These are phyloP conservation scores for Phaeoacremonium minimum DNA, from an alignment of 2,329 filamentous ascomycete species.

Conservation along the genomic window DNA sequence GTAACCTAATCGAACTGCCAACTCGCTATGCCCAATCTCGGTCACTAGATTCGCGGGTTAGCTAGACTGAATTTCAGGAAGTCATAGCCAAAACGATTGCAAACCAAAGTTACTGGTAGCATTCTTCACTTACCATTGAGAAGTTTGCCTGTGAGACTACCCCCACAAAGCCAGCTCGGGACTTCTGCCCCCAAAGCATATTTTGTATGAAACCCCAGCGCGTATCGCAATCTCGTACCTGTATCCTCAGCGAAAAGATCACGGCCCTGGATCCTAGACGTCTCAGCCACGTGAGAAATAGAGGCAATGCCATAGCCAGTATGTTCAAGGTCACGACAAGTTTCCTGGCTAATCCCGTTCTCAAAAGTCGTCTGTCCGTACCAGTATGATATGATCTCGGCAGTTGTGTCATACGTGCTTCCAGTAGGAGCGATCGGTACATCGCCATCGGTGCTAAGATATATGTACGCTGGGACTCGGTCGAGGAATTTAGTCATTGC, in stretches of 20 bases:
- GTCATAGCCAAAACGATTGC: too few species aligned
- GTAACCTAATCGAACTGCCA: conserved; percentile 10
- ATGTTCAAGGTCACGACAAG: conserved; percentile 20
- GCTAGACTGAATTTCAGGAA: too few species aligned
- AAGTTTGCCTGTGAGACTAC: conserved; percentile 6
- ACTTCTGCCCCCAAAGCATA: conserved; percentile 10
- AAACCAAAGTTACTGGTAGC: too few species aligned
- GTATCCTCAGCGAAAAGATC: conserved; percentile 15
- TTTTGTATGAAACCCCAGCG: conserved; percentile 16
- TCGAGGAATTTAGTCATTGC: conserved; percentile 13
- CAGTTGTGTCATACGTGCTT: conserved; percentile 1
- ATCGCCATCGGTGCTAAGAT: conserved; percentile 12
- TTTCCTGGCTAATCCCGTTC: conserved; percentile 17
- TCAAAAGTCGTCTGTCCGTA: conserved; percentile 10
- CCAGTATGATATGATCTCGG: conserved; percentile 9
- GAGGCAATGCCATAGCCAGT: conserved; percentile 18
- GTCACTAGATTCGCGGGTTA: conserved; percentile 7
- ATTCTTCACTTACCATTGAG: not conserved
- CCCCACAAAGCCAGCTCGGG: conserved; percentile 15
- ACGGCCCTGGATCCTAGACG: conserved; percentile 16
- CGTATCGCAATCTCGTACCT: conserved; percentile 15
- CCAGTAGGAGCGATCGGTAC: conserved; percentile 5
- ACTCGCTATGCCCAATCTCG: conserved; percentile 15
- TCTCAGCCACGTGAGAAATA: conserved; percentile 19
- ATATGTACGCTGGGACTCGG: conserved; percentile 17